Evolutionary conservation across 2,329 filamentous ascomycete genomes (phyloP), one percentile per base, ranked within the genome.

Genomic region (Fusarium stilboides): DNA sequence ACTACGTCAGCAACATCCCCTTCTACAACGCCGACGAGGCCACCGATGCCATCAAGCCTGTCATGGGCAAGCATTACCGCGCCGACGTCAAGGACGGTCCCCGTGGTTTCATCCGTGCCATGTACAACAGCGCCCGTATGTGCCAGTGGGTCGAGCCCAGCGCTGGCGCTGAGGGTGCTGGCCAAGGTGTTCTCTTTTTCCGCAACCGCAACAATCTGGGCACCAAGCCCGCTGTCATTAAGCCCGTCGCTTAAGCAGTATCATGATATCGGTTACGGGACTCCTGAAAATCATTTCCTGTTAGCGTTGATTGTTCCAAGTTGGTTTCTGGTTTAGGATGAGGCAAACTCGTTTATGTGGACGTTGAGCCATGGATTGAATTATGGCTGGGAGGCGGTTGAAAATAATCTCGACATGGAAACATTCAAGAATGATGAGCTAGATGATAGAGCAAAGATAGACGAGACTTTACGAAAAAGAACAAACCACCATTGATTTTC

Each of bases 81-180:
- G 85, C 92, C 53, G 92, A 99, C 75, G 90, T 89, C 65, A 81
- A 89, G 80, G 94, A 87, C 58, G 96, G 96, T 46, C 83, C 92
- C 37, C 70, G 91, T 43, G 96, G 96, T 47, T 99, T 99, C 87
- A 79, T 99, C 77, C 88, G 87, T 80, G 89, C 93, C 74, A 83
- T 99, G 79, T 99, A 90, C 88, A 91, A 83, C 72, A 92, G 88
- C 75, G 89, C 93, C 43, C 90, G 96, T 66, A 89, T 87, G 89
- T 99, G 96, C 88, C 94, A 98, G 81, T 99, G 94, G 93, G 94
- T 99, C 68, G 96, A 99, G 89, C 94, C 94, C 57, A 94, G 89
- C 77, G 92, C 89, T 75, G 93, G 89, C 55, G 92, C 94, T 51
- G 82, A 89, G 77, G 95, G 94, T 34, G 91, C 94, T 75, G 91